Base-by-base conservation (phyloP, 2,329 filamentous ascomycete species). In the Alternaria solani region DNA sequence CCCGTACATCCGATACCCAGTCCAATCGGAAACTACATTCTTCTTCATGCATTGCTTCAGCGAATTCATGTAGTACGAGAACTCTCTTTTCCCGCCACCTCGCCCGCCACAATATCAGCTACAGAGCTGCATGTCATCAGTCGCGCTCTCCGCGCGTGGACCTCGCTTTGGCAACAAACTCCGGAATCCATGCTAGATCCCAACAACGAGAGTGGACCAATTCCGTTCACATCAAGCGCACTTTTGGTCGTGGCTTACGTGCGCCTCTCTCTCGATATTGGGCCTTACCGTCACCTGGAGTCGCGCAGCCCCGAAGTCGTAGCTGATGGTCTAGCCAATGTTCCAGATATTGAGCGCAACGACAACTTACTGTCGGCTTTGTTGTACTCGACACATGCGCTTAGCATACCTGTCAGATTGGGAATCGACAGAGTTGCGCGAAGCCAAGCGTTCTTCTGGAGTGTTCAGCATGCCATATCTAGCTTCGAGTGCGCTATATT, bases 381-480 rank as follows among this genome's bases (percentile, higher is more conserved):
- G 1, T 74, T 87, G 0, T 86, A 87, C 62, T 81, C 84, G 1
- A 82, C 83, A 0, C 85, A 87, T 46, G 83, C 84, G 7, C 75
- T 87, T 0, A 86, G 84, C 48, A 86, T 86, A 0, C 85, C 85
- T 0, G 85, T 87, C 5, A 76, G 85, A 23, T 68, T 87, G 0
- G 85, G 85, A 0, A 82, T 87, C 16, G 83, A 85, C 52, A 81
- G 83, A 14, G 85, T 87, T 0, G 84, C 84, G 0, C 77, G 83
- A 16, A 87, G 83, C 16, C 84, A 87, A 51, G 83, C 84, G 0
- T 84, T 86, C 44, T 83, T 86, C 48, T 87, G 85, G 85, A 85
- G 83, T 5, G 84, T 86, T 2, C 79, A 86, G n/a, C 85, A 87
- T 53, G 84, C 84, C 0, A 76, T 87, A 0, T 85, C 83, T 4